Conservation (phyloP, 2,329 filamentous ascomycete genomes). For the Blastomyces percursus region DNA sequence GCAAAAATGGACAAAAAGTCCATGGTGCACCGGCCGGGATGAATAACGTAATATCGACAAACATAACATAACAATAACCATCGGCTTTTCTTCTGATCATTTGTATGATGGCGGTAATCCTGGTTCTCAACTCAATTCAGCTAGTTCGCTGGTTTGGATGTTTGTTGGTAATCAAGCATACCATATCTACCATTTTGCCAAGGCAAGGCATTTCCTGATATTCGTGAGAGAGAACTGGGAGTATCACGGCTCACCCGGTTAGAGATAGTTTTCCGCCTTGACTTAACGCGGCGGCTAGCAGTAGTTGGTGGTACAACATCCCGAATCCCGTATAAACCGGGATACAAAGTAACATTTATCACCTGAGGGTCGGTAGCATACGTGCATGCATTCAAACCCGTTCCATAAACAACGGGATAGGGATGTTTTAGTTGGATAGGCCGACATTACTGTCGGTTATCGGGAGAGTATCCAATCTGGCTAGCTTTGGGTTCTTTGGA, state of each 20-base stretch:
- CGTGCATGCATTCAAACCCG: neutral
- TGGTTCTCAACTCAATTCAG: too few relatives aligned
- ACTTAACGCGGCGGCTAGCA: neutral
- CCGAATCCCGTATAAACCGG: neutral
- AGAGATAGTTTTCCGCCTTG: too few relatives aligned
- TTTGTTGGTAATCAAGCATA: neutral
- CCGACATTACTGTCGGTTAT: neutral
- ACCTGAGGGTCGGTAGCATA: neutral
- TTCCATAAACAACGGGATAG: neutral
- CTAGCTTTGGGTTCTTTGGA: neutral
- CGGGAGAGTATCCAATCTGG: neutral
- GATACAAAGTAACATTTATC: neutral
- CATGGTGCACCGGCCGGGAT: too few relatives aligned
- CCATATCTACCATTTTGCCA: neutral
- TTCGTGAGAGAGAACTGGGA: neutral
- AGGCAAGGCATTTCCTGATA: too few relatives aligned
- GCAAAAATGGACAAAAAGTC: too few relatives aligned
- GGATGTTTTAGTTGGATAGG: neutral
- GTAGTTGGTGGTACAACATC: neutral
- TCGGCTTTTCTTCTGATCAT: neutral
- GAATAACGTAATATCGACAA: too few relatives aligned
- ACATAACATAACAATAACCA: neutral
- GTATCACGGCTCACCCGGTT: neutral
- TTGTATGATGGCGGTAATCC: too few relatives aligned
- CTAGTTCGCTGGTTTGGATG: neutral